Base-by-base conservation (phyloP, 2,329 filamentous ascomycete genomes). In the Xylogone sp. region DNA sequence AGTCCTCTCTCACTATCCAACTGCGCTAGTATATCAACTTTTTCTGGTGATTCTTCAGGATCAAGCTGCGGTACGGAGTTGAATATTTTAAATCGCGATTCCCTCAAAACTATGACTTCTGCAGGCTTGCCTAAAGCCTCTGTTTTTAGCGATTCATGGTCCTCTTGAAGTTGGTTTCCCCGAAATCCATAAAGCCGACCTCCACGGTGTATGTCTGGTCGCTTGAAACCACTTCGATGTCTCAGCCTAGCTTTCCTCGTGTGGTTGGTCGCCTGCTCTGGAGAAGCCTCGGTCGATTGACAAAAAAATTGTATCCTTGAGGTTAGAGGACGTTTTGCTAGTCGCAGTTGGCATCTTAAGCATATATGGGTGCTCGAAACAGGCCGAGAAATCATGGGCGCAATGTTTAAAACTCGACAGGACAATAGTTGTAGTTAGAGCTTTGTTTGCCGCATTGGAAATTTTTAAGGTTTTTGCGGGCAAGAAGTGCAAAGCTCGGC, bases 361-460 rank as follows among this genome's bases (percentile, higher is more conserved):
- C 65, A 68, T 58, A 67, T 58, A 49, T 65, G 60, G 52, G 59
- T 51, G 24, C 55, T 51, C 24, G 53, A 52, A 19, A 48, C 46
- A 45, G 55, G 54, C 49, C 60, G 58, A 46, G 56, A 49, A 57
- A 67, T 65, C 65, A 67, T 67, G 52, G 63, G 65, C 62, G 63
- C 63, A 63, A 61, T 22, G n/a, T n/a, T n/a, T n/a, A n/a, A n/a
- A n/a, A n/a, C n/a, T n/a, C n/a, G n/a, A n/a, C n/a, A n/a, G n/a
- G n/a, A n/a, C n/a, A n/a, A n/a, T n/a, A n/a, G n/a, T n/a, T n/a
- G n/a, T n/a, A n/a, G n/a, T n/a, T n/a, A n/a, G n/a, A n/a, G 27
- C 13, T 31, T 13, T 31, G 27, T 31, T 31, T 7, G 27, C 27
- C 13, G 13, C 8, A 8, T 10, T 27, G 10, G 24, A 27, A 27